phyloP scores from a whole-genome alignment of 2,329 filamentous ascomycete species.

The Xylaria multiplex region DNA sequence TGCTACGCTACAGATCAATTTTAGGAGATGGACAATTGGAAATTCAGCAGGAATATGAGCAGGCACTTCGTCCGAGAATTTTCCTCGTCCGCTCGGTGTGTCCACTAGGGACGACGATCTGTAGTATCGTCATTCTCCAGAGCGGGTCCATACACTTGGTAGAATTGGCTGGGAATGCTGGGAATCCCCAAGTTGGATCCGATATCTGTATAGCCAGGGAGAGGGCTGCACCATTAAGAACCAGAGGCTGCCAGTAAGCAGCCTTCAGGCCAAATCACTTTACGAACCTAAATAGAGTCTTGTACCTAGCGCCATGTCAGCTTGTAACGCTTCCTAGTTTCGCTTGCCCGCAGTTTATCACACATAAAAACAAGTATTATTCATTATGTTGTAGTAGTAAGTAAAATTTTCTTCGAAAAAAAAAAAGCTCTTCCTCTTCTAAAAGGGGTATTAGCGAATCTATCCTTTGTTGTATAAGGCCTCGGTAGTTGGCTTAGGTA shows the following conservation, averaged over 20 bases:
- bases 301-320: background rate
- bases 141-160: conserved; percentile 3
- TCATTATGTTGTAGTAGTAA: background rate
- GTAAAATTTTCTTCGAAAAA: no score
- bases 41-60: conserved; percentile 6
- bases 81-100: conserved; percentile 1
- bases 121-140: conserved; percentile 5
- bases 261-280: conserved; percentile 2
- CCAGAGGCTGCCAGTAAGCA: conserved; percentile 8
- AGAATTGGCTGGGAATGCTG: conserved; percentile 11
- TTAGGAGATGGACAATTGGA: conserved; percentile 21
- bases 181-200: conserved; percentile 13
- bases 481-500: no score
- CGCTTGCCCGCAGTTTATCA: background rate
- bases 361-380: background rate
- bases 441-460: no score
- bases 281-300: conserved; percentile 11
- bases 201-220: conserved; percentile 8
- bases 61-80: background rate
- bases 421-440: no score
- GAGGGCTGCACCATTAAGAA: background rate
- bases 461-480: no score
- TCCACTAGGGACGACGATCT: background rate
- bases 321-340: background rate
- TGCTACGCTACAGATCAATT: conserved; percentile 33